Evolutionary conservation across 768 basidiomycete species (phyloP), one percentile per base, ranked within the genome.

Genomic region (Cystoderma amianthinum): DNA sequence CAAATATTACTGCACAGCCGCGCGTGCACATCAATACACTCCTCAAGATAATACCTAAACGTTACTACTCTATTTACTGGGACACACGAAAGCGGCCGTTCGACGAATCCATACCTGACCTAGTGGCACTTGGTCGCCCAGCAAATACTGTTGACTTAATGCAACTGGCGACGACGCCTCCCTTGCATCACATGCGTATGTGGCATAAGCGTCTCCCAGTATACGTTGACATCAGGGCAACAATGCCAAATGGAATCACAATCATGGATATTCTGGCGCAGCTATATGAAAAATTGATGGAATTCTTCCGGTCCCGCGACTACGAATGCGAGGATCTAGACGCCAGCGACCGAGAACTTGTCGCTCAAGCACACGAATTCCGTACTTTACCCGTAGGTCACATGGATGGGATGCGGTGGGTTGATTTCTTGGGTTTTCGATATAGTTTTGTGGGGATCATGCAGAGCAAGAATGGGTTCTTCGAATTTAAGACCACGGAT

Each of bases 131-230:
- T 12, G 13, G 20, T 3, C 20, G 20, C 2, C 32, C 39, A 11
- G 38, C 46, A 28, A 49, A 50, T n/a, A 24, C 48, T 5, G 24
- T 56, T 25, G 55, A 58, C 32, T 45, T 46, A 23, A 44, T 33
- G 38, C 60, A 61, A 41, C 62, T 69, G 23, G 69, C 66, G 20
- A 75, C 74, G 12, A 62, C 60, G 22, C 77, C 76, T 3, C 67
- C 71, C 2, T 58, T 68, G 12, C 56, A 60, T 21, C 57, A 58
- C 38, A 67, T 80, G 59, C 63, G 65, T 15, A 47, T 79, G 35
- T 77, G 68, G 55, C 71, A 74, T 51, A 49, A 59, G 7, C 67
- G 65, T 32, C 53, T 74, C 6, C 78, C 77, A 4, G 77, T 76
- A 76, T 70, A 65, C 45, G 68, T 80, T 48, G 69, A 71, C 32